Conservation (phyloP, 2,329 filamentous ascomycete genomes). For the Fusarium keratoplasticum region DNA sequence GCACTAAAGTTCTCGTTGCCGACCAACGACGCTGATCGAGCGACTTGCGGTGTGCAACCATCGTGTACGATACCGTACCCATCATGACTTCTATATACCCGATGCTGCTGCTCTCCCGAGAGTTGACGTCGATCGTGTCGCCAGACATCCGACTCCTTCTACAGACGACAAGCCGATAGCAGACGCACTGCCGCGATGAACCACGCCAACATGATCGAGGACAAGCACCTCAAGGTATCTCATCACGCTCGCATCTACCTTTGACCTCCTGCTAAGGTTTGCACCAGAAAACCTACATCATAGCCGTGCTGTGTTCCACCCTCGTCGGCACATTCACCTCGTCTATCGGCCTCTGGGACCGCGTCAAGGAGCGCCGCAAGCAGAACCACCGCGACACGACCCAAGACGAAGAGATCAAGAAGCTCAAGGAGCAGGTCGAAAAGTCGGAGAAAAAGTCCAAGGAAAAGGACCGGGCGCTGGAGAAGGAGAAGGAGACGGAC, state of each 20-base stretch:
- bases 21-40: neutral
- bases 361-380: slow-evolving; percentile 40
- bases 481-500: slow-evolving; percentile 14
- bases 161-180: neutral
- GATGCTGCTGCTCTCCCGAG: neutral
- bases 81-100: neutral
- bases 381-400: slow-evolving; percentile 37
- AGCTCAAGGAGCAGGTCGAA: slow-evolving; percentile 37
- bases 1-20: neutral
- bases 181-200: neutral
- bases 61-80: neutral
- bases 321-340: slow-evolving; percentile 44
- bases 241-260: neutral
- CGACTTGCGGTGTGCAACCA: neutral
- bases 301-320: slow-evolving; percentile 41
- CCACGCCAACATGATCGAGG: slow-evolving; percentile 1
- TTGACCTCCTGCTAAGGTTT: neutral
- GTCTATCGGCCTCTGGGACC: slow-evolving; percentile 43
- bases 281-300: slow-evolving; percentile 42
- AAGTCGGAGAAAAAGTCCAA: slow-evolving; percentile 1
- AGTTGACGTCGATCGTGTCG: neutral
- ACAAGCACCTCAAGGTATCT: neutral
- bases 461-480: neutral
- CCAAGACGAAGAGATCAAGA: slow-evolving; percentile 43
- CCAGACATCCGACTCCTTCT: neutral